Evolutionary conservation across 768 basidiomycete species (phyloP).

Genomic region (Leccinum olivaceopallidum): DNA sequence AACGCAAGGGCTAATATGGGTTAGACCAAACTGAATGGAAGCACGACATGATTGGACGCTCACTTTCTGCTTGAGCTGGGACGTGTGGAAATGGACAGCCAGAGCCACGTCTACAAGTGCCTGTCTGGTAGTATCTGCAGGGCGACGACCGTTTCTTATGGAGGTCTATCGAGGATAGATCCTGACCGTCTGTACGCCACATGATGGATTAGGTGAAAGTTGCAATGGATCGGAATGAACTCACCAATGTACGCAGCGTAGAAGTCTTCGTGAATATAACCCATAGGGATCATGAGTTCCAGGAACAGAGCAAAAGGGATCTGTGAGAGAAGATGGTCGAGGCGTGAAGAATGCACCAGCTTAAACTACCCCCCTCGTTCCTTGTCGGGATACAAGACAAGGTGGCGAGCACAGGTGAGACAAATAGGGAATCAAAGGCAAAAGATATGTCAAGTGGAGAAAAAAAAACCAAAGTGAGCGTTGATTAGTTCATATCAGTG

Average conservation of each 20-base stretch:
- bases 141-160: slow-evolving; percentile 10
- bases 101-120: slow-evolving; percentile 29
- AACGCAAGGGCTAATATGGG: slow-evolving; percentile 9
- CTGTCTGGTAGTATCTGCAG: slow-evolving; percentile 30
- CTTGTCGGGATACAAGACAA: slow-evolving; percentile 41
- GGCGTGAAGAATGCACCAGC: slow-evolving; percentile 2
- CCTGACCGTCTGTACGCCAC: slow-evolving; percentile 14
- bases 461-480: slow-evolving; percentile 2
- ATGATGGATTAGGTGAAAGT: slow-evolving; percentile 10
- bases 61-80: slow-evolving; percentile 19
- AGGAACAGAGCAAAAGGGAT: slow-evolving; percentile 5
- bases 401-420: slow-evolving; percentile 28
- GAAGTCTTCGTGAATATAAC: slow-evolving; percentile 17
- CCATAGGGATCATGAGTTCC: slow-evolving; percentile 12
- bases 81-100: slow-evolving; percentile 28
- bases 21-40: slow-evolving; percentile 12
- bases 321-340: not conserved
- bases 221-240: not conserved
- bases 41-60: not conserved
- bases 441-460: slow-evolving; percentile 19
- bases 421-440: slow-evolving; percentile 15
- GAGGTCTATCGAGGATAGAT: not conserved
- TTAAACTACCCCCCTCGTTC: slow-evolving; percentile 15
- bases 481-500: slow-evolving; percentile 21
- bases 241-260: slow-evolving; percentile 18